A percentile compares a stretch with the other conserved stretches of the same genome.
Conservation (phyloP, 2,329 filamentous ascomycete genomes). For the Fusarium dimerum region DNA sequence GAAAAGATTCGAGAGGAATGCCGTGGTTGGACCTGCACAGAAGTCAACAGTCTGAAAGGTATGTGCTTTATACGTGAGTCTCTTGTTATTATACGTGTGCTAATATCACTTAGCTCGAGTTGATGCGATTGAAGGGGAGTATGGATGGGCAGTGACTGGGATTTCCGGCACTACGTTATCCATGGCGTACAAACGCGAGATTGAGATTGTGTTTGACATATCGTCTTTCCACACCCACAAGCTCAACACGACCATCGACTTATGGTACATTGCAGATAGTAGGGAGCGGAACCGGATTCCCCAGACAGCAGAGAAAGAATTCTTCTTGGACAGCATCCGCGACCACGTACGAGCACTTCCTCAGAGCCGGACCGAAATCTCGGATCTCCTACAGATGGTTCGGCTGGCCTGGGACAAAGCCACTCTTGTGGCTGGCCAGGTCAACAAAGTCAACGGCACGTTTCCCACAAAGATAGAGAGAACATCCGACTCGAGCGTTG, state of each 20-base stretch:
- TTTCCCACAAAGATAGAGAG: conserved; percentile 66
- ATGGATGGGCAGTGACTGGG: conserved; percentile 73
- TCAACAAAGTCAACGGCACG: conserved; percentile 61
- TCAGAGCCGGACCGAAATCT: conserved; percentile 58
- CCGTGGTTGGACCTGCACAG: conserved; percentile 81
- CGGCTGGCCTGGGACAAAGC: conserved; percentile 68
- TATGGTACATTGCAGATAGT: conserved; percentile 68
- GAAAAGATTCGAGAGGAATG: conserved; percentile 85
- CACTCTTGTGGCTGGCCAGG: conserved; percentile 57
- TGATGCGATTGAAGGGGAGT: conserved; percentile 62
- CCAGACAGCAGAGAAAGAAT: conserved; percentile 67
- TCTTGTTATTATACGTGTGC: conserved; percentile 10
- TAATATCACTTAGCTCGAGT: conserved; percentile 61
- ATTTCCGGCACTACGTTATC: conserved; percentile 64
- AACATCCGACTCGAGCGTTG: conserved; percentile 65
- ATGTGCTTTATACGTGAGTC: conserved; percentile 21
- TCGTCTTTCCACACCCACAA: conserved; percentile 54
- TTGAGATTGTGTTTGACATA: conserved; percentile 73
- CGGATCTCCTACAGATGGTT: conserved; percentile 60
- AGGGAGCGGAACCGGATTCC: conserved; percentile 55
- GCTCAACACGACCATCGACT: conserved; percentile 60
- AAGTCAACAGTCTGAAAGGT: conserved; percentile 81
- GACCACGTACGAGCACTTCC: conserved; percentile 65
- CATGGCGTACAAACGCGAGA: conserved; percentile 70
- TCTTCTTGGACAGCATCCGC: conserved; percentile 73